Conservation (phyloP, 2,329 filamentous ascomycete genomes). For the Penicillium nordicum region DNA sequence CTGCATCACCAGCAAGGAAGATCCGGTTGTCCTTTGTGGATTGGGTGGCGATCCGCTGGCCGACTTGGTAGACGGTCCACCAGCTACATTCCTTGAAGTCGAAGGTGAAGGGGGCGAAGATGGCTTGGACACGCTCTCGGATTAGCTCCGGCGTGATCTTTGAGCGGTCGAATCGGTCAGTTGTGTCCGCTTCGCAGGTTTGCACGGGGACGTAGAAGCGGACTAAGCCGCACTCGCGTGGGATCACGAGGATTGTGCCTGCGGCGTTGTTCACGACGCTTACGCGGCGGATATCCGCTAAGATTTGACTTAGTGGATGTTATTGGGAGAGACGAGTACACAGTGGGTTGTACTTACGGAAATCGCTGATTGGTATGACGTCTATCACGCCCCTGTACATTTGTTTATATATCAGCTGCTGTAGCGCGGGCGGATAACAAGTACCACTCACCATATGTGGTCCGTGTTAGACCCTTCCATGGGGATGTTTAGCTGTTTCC, state of each 20-base stretch:
- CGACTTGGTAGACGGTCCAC: constrained; percentile 25
- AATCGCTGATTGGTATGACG: constrained; percentile 49
- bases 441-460: constrained; percentile 35
- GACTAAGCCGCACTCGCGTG: constrained; percentile 21
- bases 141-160: constrained; percentile 19
- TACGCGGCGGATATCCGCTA: constrained; percentile 53
- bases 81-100: constrained; percentile 19
- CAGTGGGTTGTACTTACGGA: constrained; percentile 20
- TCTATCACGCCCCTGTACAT: constrained; percentile 47
- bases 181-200: constrained; percentile 6
- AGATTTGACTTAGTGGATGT: not conserved
- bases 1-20: constrained; percentile 24
- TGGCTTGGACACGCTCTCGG: constrained; percentile 14
- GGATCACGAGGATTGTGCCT: constrained; percentile 32
- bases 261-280: constrained; percentile 58
- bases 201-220: constrained; percentile 25
- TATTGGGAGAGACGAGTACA: no score
- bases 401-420: not conserved
- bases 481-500: constrained; percentile 55
- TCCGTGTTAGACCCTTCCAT: constrained; percentile 54
- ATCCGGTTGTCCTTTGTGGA: constrained; percentile 16
- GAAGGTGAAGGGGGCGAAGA: constrained; percentile 20
- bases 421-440: not conserved
- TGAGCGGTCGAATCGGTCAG: constrained; percentile 19
- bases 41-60: constrained; percentile 19